These are phyloP conservation scores for Claviceps spartinae DNA, from an alignment of 2,329 filamentous ascomycete genomes.

Conservation along the genomic window DNA sequence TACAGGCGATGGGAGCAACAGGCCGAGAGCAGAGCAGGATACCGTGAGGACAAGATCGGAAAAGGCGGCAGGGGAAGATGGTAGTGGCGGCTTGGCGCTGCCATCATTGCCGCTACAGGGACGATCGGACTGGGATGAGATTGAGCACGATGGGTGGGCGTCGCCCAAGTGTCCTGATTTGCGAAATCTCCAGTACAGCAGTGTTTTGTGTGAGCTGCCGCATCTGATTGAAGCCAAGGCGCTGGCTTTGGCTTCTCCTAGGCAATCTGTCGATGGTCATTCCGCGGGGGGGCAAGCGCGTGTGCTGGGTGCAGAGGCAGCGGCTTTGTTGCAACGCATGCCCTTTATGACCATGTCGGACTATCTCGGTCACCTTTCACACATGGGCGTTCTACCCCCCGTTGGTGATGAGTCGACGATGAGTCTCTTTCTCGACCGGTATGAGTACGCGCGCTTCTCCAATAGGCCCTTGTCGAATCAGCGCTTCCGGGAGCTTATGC, in stretches of 20 bases:
- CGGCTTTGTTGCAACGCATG: conserved; percentile 58
- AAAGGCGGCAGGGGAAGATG: neutral
- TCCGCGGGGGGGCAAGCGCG: neutral
- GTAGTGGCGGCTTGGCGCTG: conserved; percentile 18
- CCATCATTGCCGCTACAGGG: conserved; percentile 36
- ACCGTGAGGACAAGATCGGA: conserved; percentile 23
- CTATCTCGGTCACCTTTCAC: conserved; percentile 60
- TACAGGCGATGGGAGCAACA: conserved; percentile 7
- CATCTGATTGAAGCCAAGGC: conserved; percentile 87
- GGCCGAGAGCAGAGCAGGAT: conserved; percentile 6
- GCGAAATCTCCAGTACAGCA: conserved; percentile 68
- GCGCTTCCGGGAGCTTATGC: conserved; percentile 69
- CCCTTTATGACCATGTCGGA: conserved; percentile 61
- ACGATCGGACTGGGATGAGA: conserved; percentile 59
- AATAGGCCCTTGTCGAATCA: conserved; percentile 50
- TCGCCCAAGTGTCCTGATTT: conserved; percentile 63
- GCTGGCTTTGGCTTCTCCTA: conserved; percentile 60
- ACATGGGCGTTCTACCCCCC: conserved; percentile 46
- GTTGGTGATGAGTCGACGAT: conserved; percentile 27
- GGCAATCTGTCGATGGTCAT: conserved; percentile 14
- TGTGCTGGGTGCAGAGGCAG: conserved; percentile 51
- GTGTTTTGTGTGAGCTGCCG: conserved; percentile 71
- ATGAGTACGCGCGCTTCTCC: conserved; percentile 79
- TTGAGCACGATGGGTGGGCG: conserved; percentile 81
- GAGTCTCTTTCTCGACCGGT: conserved; percentile 54